phyloP scores from a whole-genome alignment of 2,329 filamentous ascomycete species.

The Ophiostoma himal-ulmi region DNA sequence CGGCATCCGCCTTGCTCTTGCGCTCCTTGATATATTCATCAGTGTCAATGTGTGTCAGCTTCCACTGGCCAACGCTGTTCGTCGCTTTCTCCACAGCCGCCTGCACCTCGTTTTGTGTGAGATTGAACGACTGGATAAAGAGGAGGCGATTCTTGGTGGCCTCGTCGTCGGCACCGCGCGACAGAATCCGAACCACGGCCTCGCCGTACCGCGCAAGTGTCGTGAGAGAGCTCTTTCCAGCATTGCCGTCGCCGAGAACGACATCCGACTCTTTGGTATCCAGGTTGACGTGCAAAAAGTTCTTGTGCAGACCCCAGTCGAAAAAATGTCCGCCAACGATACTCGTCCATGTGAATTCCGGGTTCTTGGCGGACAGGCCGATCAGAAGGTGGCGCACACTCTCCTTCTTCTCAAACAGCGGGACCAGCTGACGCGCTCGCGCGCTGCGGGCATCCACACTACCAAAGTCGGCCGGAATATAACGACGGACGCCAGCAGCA shows the following conservation, averaged over 20 bases:
- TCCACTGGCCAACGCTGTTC: conserved; percentile 27
- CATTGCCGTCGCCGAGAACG: conserved; percentile 32
- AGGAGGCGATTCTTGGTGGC: conserved; percentile 33
- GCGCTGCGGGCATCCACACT: conserved; percentile 36
- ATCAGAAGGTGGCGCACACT: conserved; percentile 33
- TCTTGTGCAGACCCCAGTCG: conserved; percentile 37
- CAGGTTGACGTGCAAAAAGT: conserved; percentile 36
- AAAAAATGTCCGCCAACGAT: conserved; percentile 39
- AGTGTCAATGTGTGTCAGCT: conserved; percentile 34
- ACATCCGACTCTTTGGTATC: conserved; percentile 32
- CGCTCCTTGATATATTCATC: conserved; percentile 38
- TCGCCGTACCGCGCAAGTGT: conserved; percentile 35
- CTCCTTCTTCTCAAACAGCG: conserved; percentile 35
- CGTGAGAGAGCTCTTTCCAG: conserved; percentile 32
- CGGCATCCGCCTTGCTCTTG: conserved; percentile 36
- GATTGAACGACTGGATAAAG: conserved; percentile 40
- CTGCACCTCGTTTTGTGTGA: conserved; percentile 36
- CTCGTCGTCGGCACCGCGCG: conserved; percentile 26
- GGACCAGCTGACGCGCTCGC: conserved; percentile 35
- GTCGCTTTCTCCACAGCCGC: conserved; percentile 34
- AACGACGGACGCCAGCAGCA: conserved; percentile 34
- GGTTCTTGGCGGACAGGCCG: conserved; percentile 26
- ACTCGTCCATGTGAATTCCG: conserved; percentile 35
- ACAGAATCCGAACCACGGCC: conserved; percentile 34
- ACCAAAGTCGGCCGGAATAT: conserved; percentile 40